Evolutionary conservation across 768 basidiomycete species (phyloP).

Genomic region (Termitomyces sp.): DNA sequence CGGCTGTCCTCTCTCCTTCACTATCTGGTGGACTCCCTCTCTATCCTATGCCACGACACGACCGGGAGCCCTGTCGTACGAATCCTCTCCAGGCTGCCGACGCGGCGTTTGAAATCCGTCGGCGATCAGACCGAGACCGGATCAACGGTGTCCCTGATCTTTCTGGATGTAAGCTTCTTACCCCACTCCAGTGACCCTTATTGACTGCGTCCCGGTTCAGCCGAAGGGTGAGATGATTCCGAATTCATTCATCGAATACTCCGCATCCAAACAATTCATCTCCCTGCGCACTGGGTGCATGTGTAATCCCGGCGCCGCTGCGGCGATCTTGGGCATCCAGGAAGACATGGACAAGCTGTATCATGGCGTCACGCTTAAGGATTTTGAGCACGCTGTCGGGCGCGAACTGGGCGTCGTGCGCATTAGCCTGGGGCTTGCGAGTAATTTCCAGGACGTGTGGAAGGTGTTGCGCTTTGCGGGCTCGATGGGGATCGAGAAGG

Average conservation of each 20-base stretch:
- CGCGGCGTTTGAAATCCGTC: conserved; percentile 44
- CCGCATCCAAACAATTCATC: conserved; percentile 58
- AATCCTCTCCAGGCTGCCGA: conserved; percentile 61
- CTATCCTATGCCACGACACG: conserved; percentile 53
- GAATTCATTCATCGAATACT: conserved; percentile 68
- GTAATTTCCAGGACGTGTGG: conserved; percentile 73
- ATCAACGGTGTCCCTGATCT: conserved; percentile 56
- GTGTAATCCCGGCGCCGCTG: conserved; percentile 84
- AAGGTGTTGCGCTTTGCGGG: conserved; percentile 45
- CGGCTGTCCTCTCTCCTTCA: conserved; percentile 67
- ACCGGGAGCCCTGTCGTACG: conserved; percentile 57
- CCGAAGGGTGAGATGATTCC: conserved; percentile 63
- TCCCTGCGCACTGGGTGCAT: conserved; percentile 83
- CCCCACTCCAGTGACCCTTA: not conserved
- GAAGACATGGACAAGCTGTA: conserved; percentile 59
- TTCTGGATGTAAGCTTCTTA: conserved; percentile 47
- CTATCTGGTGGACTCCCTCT: conserved; percentile 52
- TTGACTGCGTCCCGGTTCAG: conserved; percentile 26
- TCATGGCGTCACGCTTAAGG: conserved; percentile 52
- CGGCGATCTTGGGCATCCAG: conserved; percentile 62
- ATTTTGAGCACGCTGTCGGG: conserved; percentile 57
- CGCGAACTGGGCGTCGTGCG: conserved; percentile 71
- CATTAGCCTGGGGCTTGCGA: conserved; percentile 75
- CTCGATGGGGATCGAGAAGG: conserved; percentile 34
- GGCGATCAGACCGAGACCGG: conserved; percentile 66